Conservation (phyloP, 208 protist genomes). For the Acanthamoeba castellanii region DNA sequence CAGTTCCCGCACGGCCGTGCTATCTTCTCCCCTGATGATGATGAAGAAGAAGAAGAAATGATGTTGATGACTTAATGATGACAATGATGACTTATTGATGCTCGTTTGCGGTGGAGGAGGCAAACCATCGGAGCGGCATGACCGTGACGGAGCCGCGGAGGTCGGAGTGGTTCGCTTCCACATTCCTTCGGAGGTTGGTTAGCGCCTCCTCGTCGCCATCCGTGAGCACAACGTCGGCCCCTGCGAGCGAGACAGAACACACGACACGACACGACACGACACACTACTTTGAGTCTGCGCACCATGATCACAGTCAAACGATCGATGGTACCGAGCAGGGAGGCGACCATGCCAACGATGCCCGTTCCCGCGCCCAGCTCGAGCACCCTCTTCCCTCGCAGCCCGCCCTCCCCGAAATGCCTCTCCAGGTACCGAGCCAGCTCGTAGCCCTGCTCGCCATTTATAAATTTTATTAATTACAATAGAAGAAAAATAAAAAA, state of each 20-base stretch:
- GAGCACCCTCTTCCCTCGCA: not conserved
- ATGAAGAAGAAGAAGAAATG: too few relatives aligned
- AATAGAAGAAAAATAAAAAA: too few relatives aligned
- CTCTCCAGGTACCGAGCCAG: not conserved
- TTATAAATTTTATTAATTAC: too few relatives aligned
- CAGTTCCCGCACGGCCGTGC: not conserved
- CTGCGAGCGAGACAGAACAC: not conserved
- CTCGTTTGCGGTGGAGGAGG: not conserved
- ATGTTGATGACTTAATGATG: too few relatives aligned
- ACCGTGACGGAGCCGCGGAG: not conserved
- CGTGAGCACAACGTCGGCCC: not conserved
- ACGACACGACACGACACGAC: too few relatives aligned
- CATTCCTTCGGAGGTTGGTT: not conserved
- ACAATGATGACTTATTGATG: too few relatives aligned
- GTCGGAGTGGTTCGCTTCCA: not conserved
- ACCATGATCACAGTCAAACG: not conserved
- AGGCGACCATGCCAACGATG: not conserved
- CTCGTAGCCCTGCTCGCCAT: not conserved
- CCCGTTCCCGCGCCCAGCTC: slow-evolving; percentile 18
- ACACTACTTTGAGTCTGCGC: too few relatives aligned
- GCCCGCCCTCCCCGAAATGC: not conserved
- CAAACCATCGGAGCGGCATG: not conserved
- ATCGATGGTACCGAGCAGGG: not conserved
- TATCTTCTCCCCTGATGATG: not conserved
- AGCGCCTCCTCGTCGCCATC: not conserved